phyloP scores from a whole-genome alignment of 805 yeast species.

The Schwanniomyces sp. region DNA sequence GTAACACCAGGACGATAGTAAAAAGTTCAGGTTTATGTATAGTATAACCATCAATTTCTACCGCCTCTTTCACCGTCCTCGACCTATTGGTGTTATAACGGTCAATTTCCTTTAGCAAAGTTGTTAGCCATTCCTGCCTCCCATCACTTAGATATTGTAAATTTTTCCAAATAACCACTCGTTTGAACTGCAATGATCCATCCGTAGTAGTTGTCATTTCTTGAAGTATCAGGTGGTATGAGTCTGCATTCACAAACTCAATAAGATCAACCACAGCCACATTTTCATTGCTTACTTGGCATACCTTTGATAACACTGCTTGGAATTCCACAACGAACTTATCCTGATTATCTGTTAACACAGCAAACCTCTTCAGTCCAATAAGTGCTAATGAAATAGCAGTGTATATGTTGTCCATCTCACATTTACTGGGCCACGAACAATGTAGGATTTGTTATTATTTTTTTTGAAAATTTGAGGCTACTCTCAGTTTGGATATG shows the following conservation, averaged over 20 bases:
- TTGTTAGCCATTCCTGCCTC: constrained; percentile 15
- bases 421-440: background rate
- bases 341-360: constrained; percentile 12
- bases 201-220: background rate
- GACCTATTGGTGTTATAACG: constrained; percentile 18
- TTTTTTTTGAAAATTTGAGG: background rate
- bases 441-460: background rate
- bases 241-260: background rate
- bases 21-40: constrained; percentile 15
- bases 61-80: background rate
- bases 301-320: constrained; percentile 6
- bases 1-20: constrained; percentile 15
- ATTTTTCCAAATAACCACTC: constrained; percentile 17
- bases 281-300: constrained; percentile 6
- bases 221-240: background rate
- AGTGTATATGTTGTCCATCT: constrained; percentile 19
- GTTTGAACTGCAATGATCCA: constrained; percentile 5
- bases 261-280: constrained; percentile 9
- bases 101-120: constrained; percentile 18
- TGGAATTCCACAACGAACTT: constrained; percentile 3
- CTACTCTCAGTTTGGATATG: background rate
- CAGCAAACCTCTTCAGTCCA: constrained; percentile 16
- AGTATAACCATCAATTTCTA: constrained; percentile 3
- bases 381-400: constrained; percentile 19
- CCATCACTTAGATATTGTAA: constrained; percentile 9